Base-by-base conservation (phyloP, 805 yeast species). In the Priceomyces castillae region DNA sequence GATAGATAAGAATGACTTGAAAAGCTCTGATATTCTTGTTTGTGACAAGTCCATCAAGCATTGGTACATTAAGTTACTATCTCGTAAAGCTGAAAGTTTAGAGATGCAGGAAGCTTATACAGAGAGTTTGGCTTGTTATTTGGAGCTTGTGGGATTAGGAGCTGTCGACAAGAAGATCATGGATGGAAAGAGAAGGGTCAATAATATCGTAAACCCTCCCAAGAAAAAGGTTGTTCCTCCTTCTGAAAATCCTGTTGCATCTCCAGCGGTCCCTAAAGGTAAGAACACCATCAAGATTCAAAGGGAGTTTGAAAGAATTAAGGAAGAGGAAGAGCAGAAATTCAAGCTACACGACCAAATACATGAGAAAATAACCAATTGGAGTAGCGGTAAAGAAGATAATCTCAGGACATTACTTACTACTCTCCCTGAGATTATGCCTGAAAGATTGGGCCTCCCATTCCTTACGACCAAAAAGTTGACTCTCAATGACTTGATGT, bases 171-270 rank as follows among this genome's bases (percentile, higher is more conserved):
- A 81, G 46, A 69, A 77, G 23, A 71, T 80, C 0, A 65, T 92
- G 76, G 96, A 87, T 39, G 95, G 92, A 2, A 89, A 81, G 58
- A 76, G 92, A 54, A 76, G 99, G 45, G 86, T 96, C 47, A 76
- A 76, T 40, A 75, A 74, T 14, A 78, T 82, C 1, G 60, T 90
- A 16, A 74, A 79, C 45, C 94, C 95, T 2, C 50, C 50, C 5
- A 52, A 69, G 4, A 46, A 45, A 41, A 39, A 50, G 40, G 49
- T 57, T 2, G 47, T 54, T 22, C 51, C 56, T 22, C 41, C 47
- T 1, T 9, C 33, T 40, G 25, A 35, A 22, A 46, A 47, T 7
- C 39, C 37, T 1, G 6, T 11, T 4, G 11, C 33, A 28, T 6
- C 40, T 6, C 15, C 36, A 10, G 30, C 4, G 35, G 41, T 33